phyloP scores from a whole-genome alignment of 2,329 filamentous ascomycete species.

The Teratosphaeria destructans region DNA sequence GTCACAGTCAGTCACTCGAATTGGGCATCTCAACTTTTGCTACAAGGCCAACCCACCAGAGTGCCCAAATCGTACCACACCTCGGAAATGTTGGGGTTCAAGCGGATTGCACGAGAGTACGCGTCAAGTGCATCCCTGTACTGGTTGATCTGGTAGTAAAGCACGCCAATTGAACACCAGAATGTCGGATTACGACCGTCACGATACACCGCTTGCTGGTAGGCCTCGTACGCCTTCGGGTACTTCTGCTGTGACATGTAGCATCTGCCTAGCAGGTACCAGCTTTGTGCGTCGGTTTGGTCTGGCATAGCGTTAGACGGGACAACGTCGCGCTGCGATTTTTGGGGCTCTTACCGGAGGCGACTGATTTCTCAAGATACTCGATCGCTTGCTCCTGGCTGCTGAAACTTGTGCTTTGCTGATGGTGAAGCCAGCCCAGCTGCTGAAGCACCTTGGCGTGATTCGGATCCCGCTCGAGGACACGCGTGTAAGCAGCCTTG shows the following conservation, averaged over 20 bases:
- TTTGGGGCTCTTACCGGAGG: conserved; percentile 56
- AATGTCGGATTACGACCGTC: conserved; percentile 97
- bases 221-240: conserved; percentile 95
- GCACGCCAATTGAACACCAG: conserved; percentile 97
- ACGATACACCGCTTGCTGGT: conserved; percentile 96
- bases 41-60: conserved; percentile 53
- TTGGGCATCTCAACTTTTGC: not conserved
- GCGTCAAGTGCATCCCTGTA: conserved; percentile 96
- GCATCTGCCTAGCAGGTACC: conserved; percentile 93
- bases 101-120: conserved; percentile 87
- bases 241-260: conserved; percentile 99
- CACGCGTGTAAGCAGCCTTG: conserved; percentile 82
- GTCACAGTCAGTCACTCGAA: conserved; percentile 21
- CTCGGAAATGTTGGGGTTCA: conserved; percentile 97
- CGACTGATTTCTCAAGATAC: conserved; percentile 92
- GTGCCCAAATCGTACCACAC: conserved; percentile 99
- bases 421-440: conserved; percentile 93
- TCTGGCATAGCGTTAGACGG: conserved; percentile 44
- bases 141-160: conserved; percentile 99
- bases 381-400: conserved; percentile 96
- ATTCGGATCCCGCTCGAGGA: conserved; percentile 86
- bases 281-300: conserved; percentile 90
- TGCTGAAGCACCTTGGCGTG: conserved; percentile 98
- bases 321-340: not conserved
- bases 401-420: conserved; percentile 81